Evolutionary conservation across 768 basidiomycete species (phyloP), one percentile per base, ranked within the genome.

Genomic region (Coprinopsis sp.): DNA sequence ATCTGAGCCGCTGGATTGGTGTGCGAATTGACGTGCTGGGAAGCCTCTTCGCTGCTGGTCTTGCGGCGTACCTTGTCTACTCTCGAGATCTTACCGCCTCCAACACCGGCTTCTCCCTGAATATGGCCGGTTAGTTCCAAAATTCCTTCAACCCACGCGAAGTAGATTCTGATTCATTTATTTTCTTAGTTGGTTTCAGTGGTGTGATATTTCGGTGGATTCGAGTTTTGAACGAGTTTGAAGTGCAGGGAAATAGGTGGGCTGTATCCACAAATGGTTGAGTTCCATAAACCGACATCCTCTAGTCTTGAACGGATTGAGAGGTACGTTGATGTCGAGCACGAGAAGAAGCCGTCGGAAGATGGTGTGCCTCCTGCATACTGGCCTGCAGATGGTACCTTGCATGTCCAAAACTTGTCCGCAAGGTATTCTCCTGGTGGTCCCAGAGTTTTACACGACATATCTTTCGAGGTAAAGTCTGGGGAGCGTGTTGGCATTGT

Each of bases 241-340:
- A 76, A 52, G 63, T 76, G 8, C 60, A 66, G 41, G 58, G 71
- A 28, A 54, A 54, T 33, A 54, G 53, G 53, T 54, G 29, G 6
- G 37, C 7, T 8, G 14, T n/a, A 29, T 42, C 24, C 11, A 12
- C 25, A 3, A 23, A n/a, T 2, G 7, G n/a, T 23, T 30, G 14
- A 13, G 16, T n/a, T n/a, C n/a, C n/a, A 30, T 4, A 6, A 27
- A 38, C 43, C 38, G 12, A n/a, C 29, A 37, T 28, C 13, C 12
- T 28, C 2, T 22, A 72, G 73, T 53, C 57, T 73, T 18, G 89
- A 93, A 56, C 84, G 91, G 47, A 82, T 91, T 2, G 76, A 85
- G 40, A 81, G 56, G 2, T 84, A 81, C 55, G 56, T 82, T n/a
- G 52, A 62, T 22, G 80, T 83, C 44, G 81, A 82, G 37, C 77